These are phyloP conservation scores for Tulasnella sp. DNA, from an alignment of 768 basidiomycete genomes.

Conservation along the genomic window DNA sequence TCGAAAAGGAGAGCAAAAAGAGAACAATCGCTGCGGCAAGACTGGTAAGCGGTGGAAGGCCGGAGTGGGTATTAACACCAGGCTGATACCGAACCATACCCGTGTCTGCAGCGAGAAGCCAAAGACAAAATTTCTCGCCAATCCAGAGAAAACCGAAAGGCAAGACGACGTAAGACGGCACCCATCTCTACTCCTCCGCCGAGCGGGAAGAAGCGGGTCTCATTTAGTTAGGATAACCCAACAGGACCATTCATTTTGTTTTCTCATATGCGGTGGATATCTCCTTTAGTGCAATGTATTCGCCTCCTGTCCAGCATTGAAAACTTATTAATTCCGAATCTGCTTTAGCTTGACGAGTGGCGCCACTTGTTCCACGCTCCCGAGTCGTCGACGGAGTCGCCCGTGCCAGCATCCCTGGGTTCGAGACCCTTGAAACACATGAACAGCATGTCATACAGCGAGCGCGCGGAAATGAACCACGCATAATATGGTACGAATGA, in stretches of 20 bases:
- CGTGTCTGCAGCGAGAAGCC: constrained; percentile 10
- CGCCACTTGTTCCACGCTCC: not conserved
- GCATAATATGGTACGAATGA: constrained; percentile 6
- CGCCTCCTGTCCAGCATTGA: not conserved
- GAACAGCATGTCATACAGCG: not conserved
- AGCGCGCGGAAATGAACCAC: not conserved
- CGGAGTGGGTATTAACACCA: not conserved
- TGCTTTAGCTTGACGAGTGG: not conserved
- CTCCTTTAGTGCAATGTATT: not conserved
- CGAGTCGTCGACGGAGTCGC: not conserved
- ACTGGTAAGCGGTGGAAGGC: constrained; percentile 10
- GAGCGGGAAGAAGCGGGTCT: constrained; percentile 12
- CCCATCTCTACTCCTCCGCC: constrained; percentile 14
- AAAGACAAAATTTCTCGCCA: constrained; percentile 4
- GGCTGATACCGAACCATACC: not conserved
- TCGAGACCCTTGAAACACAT: not conserved
- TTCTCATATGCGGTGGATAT: not conserved
- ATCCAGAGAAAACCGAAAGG: constrained; percentile 9
- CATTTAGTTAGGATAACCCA: constrained; percentile 1
- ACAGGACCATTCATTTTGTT: not conserved
- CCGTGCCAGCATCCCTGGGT: not conserved
- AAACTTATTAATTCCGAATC: not conserved
- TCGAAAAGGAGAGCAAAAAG: constrained; percentile 5
- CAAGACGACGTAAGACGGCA: not conserved
- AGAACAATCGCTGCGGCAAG: not conserved